phyloP scores from a whole-genome alignment of 768 basidiomycete species.

The Clitopilus hobsonii region DNA sequence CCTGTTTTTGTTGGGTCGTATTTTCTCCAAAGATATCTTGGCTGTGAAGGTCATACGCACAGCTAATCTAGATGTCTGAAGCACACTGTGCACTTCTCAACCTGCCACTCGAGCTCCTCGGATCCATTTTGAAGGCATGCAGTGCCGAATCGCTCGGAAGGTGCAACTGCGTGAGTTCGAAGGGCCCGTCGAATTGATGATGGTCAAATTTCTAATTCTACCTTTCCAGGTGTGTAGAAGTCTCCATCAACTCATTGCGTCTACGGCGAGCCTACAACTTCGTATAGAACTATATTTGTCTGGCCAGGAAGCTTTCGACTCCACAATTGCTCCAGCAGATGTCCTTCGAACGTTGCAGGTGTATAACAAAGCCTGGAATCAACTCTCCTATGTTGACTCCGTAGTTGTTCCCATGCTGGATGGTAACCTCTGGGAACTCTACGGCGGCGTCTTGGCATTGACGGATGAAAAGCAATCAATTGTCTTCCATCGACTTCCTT shows the following conservation, averaged over 20 bases:
- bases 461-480: constrained; percentile 23
- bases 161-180: not conserved
- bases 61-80: not conserved
- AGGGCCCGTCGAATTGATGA: not conserved
- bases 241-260: constrained; percentile 20
- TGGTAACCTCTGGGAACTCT: constrained; percentile 53
- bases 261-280: constrained; percentile 32
- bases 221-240: constrained; percentile 25
- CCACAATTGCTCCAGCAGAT: constrained; percentile 20
- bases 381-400: constrained; percentile 28
- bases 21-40: not conserved
- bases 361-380: constrained; percentile 34
- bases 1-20: not conserved
- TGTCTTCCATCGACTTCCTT: constrained; percentile 45
- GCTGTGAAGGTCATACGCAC: not conserved
- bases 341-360: constrained; percentile 34
- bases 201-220: not conserved
- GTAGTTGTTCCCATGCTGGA: constrained; percentile 31
- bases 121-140: not conserved
- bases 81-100: not conserved
- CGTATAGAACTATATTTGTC: constrained; percentile 40
- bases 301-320: constrained; percentile 33
- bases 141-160: not conserved
- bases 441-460: constrained; percentile 52
- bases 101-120: not conserved